Conservation (phyloP, 73 alveolate species). For the Blepharisma stoltei region DNA sequence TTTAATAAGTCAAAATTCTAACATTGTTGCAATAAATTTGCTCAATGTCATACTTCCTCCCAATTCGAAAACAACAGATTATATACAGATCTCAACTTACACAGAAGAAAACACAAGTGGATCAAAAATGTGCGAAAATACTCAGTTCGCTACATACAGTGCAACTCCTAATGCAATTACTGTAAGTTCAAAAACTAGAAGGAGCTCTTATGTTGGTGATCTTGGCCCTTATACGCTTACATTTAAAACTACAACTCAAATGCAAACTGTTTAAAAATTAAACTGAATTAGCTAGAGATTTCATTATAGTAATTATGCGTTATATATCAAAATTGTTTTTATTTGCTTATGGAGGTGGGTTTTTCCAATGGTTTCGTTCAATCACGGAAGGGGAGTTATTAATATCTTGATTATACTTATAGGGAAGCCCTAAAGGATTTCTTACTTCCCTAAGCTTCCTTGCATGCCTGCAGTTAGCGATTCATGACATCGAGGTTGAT, state of each 20-base stretch:
- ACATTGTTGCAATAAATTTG: not conserved
- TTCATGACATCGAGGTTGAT: too few species aligned
- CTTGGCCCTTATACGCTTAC: conserved; percentile 18
- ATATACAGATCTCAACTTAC: not conserved
- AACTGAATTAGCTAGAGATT: too few species aligned
- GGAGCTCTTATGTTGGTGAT: not conserved
- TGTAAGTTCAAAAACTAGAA: not conserved
- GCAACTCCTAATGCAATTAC: not conserved
- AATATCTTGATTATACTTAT: too few species aligned
- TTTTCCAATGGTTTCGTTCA: too few species aligned
- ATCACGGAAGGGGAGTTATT: too few species aligned
- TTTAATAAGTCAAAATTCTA: not conserved
- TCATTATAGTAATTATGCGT: too few species aligned
- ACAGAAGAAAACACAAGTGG: not conserved
- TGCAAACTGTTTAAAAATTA: too few species aligned
- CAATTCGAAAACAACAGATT: not conserved
- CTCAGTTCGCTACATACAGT: not conserved
- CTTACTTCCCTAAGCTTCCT: too few species aligned
- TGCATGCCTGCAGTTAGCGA: too few species aligned
- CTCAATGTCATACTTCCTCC: not conserved
- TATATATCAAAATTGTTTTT: too few species aligned
- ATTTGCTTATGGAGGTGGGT: too few species aligned
- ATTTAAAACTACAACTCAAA: not conserved
- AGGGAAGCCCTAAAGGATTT: too few species aligned
- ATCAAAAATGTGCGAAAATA: not conserved